These are phyloP conservation scores for Brassica nigra DNA, from an alignment of 345 rosid species.

Conservation along the genomic window DNA sequence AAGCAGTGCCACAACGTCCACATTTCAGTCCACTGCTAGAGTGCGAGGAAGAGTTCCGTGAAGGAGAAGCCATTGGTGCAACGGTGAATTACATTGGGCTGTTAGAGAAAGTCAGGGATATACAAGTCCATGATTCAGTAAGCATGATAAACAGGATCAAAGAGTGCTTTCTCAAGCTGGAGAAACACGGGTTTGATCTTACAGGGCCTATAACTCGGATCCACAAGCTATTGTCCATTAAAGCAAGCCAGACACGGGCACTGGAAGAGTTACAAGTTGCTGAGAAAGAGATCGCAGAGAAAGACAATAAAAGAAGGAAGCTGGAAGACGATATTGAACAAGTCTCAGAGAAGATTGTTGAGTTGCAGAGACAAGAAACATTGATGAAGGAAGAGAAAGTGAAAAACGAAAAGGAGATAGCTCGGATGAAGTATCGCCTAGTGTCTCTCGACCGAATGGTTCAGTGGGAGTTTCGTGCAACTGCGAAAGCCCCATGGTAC, in stretches of 20 bases:
- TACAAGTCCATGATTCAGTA: constrained; percentile 45
- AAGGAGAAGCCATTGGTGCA: constrained; percentile 74
- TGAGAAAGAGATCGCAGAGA: constrained; percentile 46
- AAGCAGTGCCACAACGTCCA: constrained; percentile 59
- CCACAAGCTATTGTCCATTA: constrained; percentile 48
- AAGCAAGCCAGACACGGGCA: constrained; percentile 43
- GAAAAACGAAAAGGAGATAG: constrained; percentile 31
- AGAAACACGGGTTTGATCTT: constrained; percentile 67
- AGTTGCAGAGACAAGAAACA: constrained; percentile 45
- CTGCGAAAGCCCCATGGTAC: constrained; percentile 55
- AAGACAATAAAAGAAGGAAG: constrained; percentile 33
- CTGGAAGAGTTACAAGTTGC: constrained; percentile 39
- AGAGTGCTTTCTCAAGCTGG: constrained; percentile 58
- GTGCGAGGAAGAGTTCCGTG: constrained; percentile 66
- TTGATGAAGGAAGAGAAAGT: constrained; percentile 40
- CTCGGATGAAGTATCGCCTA: constrained; percentile 35
- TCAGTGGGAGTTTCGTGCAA: constrained; percentile 39
- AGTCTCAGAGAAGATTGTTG: constrained; percentile 27
- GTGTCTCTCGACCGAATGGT: constrained; percentile 31
- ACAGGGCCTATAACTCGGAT: constrained; percentile 44
- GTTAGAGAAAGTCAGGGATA: constrained; percentile 52
- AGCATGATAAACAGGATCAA: constrained; percentile 44
- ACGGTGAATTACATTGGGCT: constrained; percentile 62
- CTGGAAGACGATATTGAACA: constrained; percentile 28
- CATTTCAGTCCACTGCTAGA: constrained; percentile 68